phyloP scores from a whole-genome alignment of 768 basidiomycete species.

The Psilocybe cyanescens region DNA sequence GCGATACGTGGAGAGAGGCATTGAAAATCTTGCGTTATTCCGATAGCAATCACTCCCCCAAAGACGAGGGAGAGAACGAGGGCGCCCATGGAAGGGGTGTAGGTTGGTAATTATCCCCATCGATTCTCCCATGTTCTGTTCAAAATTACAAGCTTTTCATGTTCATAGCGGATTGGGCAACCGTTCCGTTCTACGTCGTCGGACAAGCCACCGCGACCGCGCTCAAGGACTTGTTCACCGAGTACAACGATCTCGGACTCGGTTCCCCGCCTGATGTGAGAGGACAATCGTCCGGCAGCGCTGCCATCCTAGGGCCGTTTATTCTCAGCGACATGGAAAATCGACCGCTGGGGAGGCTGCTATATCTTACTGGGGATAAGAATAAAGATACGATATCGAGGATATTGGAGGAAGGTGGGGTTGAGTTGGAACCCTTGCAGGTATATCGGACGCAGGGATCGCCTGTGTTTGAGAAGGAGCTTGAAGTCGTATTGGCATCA shows the following conservation, averaged over 20 bases:
- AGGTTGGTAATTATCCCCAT: slow-evolving; percentile 19
- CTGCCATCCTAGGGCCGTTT: slow-evolving; percentile 66
- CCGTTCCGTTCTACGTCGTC: slow-evolving; percentile 78
- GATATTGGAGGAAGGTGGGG: slow-evolving; percentile 43
- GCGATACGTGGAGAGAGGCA: slow-evolving; percentile 69
- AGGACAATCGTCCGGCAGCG: slow-evolving; percentile 62
- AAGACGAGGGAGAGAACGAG: slow-evolving; percentile 4
- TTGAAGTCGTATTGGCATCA: slow-evolving; percentile 36
- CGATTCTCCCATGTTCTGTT: not conserved
- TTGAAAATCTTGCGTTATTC: slow-evolving; percentile 26
- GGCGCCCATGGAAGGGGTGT: not conserved
- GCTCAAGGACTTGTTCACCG: slow-evolving; percentile 36
- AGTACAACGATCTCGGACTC: slow-evolving; percentile 12
- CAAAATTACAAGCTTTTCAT: slow-evolving; percentile 1
- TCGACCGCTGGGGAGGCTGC: slow-evolving; percentile 35
- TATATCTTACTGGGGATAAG: slow-evolving; percentile 90
- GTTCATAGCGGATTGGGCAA: slow-evolving; percentile 49
- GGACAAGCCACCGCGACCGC: slow-evolving; percentile 65
- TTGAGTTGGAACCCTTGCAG: slow-evolving; percentile 54
- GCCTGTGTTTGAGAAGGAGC: slow-evolving; percentile 46
- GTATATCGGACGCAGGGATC: slow-evolving; percentile 75
- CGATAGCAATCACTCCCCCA: not conserved
- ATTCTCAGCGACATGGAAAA: slow-evolving; percentile 47
- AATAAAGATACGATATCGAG: slow-evolving; percentile 68
- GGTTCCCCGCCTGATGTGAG: slow-evolving; percentile 30